phyloP scores from a whole-genome alignment of 1,139 yeast species.

The Kluyveromyces marxianus region DNA sequence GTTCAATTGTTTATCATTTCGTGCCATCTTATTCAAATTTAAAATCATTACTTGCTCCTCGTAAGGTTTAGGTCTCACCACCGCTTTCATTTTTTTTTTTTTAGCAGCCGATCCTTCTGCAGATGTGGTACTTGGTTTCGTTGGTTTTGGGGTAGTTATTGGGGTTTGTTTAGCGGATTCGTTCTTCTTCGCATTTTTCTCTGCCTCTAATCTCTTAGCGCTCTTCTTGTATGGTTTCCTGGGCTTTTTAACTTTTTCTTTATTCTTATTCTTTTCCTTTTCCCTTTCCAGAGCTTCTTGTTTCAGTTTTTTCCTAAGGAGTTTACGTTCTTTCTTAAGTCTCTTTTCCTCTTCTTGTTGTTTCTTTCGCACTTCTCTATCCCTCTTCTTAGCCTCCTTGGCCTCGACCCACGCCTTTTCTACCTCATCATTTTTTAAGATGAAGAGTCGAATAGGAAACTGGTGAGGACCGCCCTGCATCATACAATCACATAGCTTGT shows the following conservation, averaged over 20 bases:
- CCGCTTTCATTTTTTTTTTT: conserved; percentile 9
- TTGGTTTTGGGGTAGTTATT: not conserved
- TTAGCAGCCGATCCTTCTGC: not conserved
- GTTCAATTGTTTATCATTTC: conserved; percentile 58
- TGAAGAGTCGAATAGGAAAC: conserved; percentile 69
- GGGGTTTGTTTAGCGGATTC: conserved; percentile 5
- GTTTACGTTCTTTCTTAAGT: conserved; percentile 26
- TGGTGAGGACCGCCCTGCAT: conserved; percentile 76
- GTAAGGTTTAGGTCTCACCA: conserved; percentile 17
- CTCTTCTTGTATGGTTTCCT: conserved; percentile 19
- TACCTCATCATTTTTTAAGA: conserved; percentile 64
- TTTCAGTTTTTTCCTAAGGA: conserved; percentile 24
- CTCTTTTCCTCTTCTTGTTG: conserved; percentile 32
- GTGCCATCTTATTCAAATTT: conserved; percentile 74
- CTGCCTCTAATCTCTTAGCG: conserved; percentile 11
- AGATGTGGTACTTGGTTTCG: not conserved
- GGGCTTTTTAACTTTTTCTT: conserved; percentile 17
- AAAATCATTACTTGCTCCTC: conserved; percentile 76
- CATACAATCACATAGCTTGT: conserved; percentile 71
- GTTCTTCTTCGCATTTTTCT: conserved; percentile 11
- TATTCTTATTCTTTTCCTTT: conserved; percentile 15
- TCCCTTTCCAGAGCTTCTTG: conserved; percentile 24
- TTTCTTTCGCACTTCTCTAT: conserved; percentile 33
- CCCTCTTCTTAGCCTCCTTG: conserved; percentile 32
- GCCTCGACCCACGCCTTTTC: conserved; percentile 34